Base-by-base conservation (phyloP, 2,329 filamentous ascomycete genomes). In the Penicillium palitans region DNA sequence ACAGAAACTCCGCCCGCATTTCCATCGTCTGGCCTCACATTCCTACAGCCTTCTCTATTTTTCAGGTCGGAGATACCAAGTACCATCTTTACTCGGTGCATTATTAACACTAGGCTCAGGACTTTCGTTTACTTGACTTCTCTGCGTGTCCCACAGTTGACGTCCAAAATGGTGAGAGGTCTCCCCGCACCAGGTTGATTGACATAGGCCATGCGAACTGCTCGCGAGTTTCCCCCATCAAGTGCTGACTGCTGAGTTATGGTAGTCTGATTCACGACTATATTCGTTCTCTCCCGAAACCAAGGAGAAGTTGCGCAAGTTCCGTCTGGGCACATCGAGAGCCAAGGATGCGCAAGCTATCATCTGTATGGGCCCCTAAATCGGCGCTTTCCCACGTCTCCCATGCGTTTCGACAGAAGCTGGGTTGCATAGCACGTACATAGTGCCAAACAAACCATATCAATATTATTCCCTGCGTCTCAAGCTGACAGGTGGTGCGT, bases 201-300 rank as follows among this genome's bases (percentile, higher is more conserved):
- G 24, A 15, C 24, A 25, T 24, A 33, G 24, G 49, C 40, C 17
- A 42, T 13, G 13, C 33, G 45, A 33, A 8, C 27, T 29, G 17
- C 35, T 53, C 17, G 8, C 55, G 19, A 45, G 8, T 25, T n/a
- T 46, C 10, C 40, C 12, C 13, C 33, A 46, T 10, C 25, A 33
- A 21, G n/a, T 9, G 17, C 35, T n/a, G n/a, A 21, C 35, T 44
- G 45, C 61, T 65, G 40, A 63, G 25, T 7, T 39, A 19, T 13
- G 6, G 31, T n/a, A 87, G 69, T 96, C 93, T 72, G 93, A 97
- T 81, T 87, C 91, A 61, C 84, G 92, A 68, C 84, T 98, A 62
- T 98, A 96, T 80, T 91, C 90, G 59, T 96, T 98, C 84, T 96
- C 92, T 33, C 85, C 87, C 64, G 91, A 95, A 78, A 96, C 91